Base-by-base conservation (phyloP, 352 stramenopile genomes). In the Pythium angustatum region DNA sequence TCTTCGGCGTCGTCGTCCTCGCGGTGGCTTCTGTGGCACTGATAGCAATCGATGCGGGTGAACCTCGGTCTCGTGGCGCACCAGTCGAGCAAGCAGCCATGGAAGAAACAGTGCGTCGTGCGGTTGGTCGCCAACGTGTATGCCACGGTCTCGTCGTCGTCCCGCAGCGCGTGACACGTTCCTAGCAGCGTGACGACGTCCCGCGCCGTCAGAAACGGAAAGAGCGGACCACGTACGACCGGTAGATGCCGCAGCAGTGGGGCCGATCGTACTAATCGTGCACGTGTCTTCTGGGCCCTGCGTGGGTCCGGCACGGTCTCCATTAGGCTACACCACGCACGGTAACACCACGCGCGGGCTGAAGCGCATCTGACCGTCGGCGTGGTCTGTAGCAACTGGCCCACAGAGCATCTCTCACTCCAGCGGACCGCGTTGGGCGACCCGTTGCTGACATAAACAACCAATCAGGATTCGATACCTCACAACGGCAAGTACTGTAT, bases 21-120 rank as follows among this genome's bases (percentile, higher is more conserved):
- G 2, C 22, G 15, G 38, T 22, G 17, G 38, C 22, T 19, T 45
- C 38, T 6, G 36, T 44, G 17, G 43, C 43, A 50, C 22, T 22
- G 11, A 15, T 31, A 31, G n/a, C 21, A 5, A 6, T 19, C 21
- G 19, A 50, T n/a, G 21, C 6, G n/a, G 11, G n/a, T 31, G 22
- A 50, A 27, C 19, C 8, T 27, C n/a, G 24, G 43, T 17, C 27
- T 41, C 6, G 27, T 4, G 3, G 48, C 19, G 27, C 48, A 54
- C 48, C 48, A 54, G 26, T 54, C 27, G 5, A 12, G 11, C 27
- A 54, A 17, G 48, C 48, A 54, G 48, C 28, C 48, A 28, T 19
- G 48, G 17, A 54, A 36, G 26, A 54, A 40, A 17, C 28, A 54
- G 27, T 28, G 11, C 27, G 48, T 17, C 48, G 26, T 17, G 8